phyloP scores from a whole-genome alignment of 306 rosid genomes.

The Pyrus betulifolia region DNA sequence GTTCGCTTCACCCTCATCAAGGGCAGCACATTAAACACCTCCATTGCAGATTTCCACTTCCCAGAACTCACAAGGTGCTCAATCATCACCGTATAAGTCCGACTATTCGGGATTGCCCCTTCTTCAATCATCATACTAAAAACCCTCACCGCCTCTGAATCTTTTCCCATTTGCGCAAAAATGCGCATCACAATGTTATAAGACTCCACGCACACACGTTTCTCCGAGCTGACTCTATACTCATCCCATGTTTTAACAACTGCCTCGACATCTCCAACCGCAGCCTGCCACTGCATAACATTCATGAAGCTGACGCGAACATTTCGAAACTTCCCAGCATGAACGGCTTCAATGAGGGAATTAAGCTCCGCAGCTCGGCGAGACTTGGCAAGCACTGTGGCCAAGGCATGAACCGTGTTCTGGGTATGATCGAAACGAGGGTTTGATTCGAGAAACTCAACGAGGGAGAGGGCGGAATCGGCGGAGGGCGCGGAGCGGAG shows the following conservation, averaged over 20 bases:
- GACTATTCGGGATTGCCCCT: slow-evolving; percentile 61
- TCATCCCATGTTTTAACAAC: slow-evolving; percentile 51
- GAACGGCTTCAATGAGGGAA: slow-evolving; percentile 36
- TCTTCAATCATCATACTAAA: slow-evolving; percentile 53
- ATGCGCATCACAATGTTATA: slow-evolving; percentile 62
- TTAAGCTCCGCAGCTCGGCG: slow-evolving; percentile 38
- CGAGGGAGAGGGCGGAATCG: slow-evolving; percentile 52
- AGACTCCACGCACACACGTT: slow-evolving; percentile 51
- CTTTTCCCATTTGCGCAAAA: slow-evolving; percentile 43
- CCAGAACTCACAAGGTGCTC: slow-evolving; percentile 62
- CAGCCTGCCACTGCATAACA: slow-evolving; percentile 61
- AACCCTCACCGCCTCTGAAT: slow-evolving; percentile 40
- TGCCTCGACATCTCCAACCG: slow-evolving; percentile 46
- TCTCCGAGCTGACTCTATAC: slow-evolving; percentile 24
- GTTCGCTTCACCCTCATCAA: slow-evolving; percentile 66
- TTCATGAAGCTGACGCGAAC: slow-evolving; percentile 55
- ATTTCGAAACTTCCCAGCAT: slow-evolving; percentile 33
- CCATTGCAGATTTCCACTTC: slow-evolving; percentile 41
- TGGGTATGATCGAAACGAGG: slow-evolving; percentile 52
- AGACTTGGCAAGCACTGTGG: slow-evolving; percentile 62
- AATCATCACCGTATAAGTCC: slow-evolving; percentile 58
- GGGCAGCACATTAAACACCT: slow-evolving; percentile 50
- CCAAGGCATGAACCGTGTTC: slow-evolving; percentile 56
- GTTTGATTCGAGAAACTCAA: slow-evolving; percentile 26
- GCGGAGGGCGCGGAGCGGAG: slow-evolving; percentile 69